Evolutionary conservation across 768 basidiomycete species (phyloP).

Genomic region (Termitomyces sp.): DNA sequence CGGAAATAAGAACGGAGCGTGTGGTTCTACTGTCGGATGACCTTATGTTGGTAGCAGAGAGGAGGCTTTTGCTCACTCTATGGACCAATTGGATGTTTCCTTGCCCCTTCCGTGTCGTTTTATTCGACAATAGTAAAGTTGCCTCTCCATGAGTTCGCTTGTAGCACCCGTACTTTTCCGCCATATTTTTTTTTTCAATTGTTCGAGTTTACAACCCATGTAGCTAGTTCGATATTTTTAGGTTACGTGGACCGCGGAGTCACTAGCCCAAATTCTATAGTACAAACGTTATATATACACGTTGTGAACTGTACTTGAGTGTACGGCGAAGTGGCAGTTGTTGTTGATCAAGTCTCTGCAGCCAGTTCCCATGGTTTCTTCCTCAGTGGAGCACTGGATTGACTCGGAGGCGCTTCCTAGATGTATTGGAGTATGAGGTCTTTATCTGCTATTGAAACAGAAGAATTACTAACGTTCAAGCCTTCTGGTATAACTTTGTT

Average conservation of each 20-base stretch:
- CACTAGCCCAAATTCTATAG: background rate
- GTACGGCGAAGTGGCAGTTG: background rate
- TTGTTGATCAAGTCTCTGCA: background rate
- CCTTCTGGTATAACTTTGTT: conserved; percentile 67
- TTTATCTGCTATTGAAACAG: background rate
- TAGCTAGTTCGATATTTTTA: background rate
- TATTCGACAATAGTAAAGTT: conserved; percentile 4
- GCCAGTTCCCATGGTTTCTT: conserved; percentile 68
- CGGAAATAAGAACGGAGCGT: conserved; percentile 2
- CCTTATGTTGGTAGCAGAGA: background rate
- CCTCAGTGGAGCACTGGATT: conserved; percentile 42
- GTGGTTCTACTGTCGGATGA: background rate
- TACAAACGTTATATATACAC: background rate
- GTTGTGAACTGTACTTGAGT: background rate
- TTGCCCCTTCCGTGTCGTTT: background rate
- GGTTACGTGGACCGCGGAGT: background rate
- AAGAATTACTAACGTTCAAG: conserved; percentile 48
- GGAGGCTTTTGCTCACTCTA: background rate
- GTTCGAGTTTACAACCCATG: background rate
- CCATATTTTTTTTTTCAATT: background rate
- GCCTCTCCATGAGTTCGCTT: conserved; percentile 1
- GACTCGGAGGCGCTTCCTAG: conserved; percentile 53
- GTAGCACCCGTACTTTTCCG: background rate
- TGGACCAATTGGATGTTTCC: conserved; percentile 8
- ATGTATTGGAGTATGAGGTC: background rate